Evolutionary conservation across 257 asterid genomes (phyloP).

Genomic region (Petunia secreta): DNA sequence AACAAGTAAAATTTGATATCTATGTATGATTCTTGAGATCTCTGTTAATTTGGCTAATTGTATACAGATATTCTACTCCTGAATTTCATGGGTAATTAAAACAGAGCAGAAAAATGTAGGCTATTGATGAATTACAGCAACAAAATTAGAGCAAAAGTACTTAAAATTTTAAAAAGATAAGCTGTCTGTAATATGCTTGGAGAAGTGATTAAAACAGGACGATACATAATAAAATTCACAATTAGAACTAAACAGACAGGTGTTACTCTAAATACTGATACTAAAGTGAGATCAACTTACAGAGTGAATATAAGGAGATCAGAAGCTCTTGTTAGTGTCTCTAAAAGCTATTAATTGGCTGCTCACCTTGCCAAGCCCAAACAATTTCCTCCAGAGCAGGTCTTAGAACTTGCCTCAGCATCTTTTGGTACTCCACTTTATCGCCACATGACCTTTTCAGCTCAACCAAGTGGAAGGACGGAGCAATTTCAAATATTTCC

Average conservation of each 20-base stretch:
- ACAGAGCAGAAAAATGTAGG: constrained; percentile 15
- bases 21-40: no score
- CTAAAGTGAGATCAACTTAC: constrained; percentile 9
- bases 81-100: background rate
- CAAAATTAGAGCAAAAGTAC: background rate
- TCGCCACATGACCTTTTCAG: constrained; percentile 63
- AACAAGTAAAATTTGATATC: no score
- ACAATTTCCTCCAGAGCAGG: constrained; percentile 52
- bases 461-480: constrained; percentile 68
- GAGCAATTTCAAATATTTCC: constrained; percentile 54
- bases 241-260: constrained; percentile 14
- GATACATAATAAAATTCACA: constrained; percentile 18
- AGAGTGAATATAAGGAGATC: background rate
- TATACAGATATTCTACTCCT: background rate
- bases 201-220: background rate
- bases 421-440: constrained; percentile 51
- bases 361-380: constrained; percentile 64
- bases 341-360: constrained; percentile 11
- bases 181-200: background rate
- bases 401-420: constrained; percentile 44
- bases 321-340: background rate
- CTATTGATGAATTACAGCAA: background rate
- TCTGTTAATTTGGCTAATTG: no score
- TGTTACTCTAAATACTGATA: background rate
- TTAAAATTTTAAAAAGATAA: background rate